A percentile compares a stretch with the other conserved stretches of the same genome.
Conservation (phyloP, 164 flowering plant species). For the Vitis rotundifolia region DNA sequence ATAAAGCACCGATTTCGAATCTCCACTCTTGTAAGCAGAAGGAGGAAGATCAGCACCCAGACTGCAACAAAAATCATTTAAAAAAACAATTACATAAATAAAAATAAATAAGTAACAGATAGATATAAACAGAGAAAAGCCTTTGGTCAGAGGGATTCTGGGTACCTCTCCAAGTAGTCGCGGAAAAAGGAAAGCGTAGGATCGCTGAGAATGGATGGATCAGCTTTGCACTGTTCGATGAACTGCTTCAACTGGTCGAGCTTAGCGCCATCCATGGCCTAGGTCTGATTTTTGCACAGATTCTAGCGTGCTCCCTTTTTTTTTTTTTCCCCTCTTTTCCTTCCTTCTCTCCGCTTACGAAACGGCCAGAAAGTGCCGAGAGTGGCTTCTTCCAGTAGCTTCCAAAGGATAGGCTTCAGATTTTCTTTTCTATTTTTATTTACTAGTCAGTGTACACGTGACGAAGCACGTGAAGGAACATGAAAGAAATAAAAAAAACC, state of each 20-base stretch:
- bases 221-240: conserved; percentile 66
- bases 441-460: too few relatives aligned
- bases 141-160: not conserved
- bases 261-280: conserved; percentile 67
- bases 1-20: conserved; percentile 38
- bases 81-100: not conserved
- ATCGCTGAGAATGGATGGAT: conserved; percentile 72
- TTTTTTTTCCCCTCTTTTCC: not conserved
- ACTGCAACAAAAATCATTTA: conserved; percentile 37
- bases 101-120: not conserved
- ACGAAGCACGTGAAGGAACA: too few relatives aligned
- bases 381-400: not conserved
- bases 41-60: conserved; percentile 76
- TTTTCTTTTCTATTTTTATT: not conserved
- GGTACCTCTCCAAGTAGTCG: conserved; percentile 82
- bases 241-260: conserved; percentile 65
- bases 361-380: not conserved
- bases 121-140: not conserved
- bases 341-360: not conserved
- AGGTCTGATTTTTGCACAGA: too few relatives aligned
- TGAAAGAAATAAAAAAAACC: too few relatives aligned
- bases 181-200: conserved; percentile 92
- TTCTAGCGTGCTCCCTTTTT: too few relatives aligned
- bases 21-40: conserved; percentile 30
- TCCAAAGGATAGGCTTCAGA: conserved; percentile 6